phyloP scores from a whole-genome alignment of 2,329 filamentous ascomycete species.

The Podosphaera xanthii region DNA sequence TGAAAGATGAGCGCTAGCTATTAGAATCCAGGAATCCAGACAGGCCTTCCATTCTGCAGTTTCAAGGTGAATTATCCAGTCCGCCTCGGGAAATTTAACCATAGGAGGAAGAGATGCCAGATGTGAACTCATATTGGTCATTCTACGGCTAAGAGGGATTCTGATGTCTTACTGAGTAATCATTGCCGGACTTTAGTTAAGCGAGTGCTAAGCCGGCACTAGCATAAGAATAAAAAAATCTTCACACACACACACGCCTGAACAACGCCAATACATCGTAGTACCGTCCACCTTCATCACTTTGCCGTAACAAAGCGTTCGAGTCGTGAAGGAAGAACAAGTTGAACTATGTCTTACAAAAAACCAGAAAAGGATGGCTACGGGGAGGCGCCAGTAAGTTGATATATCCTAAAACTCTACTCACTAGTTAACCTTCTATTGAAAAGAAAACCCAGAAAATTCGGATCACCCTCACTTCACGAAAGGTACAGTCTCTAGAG shows the following conservation, averaged over 20 bases:
- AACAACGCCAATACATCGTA: too few species aligned
- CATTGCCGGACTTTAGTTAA: constrained; percentile 6
- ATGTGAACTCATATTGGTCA: neutral
- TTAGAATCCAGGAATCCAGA: constrained; percentile 50
- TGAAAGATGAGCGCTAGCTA: constrained; percentile 41
- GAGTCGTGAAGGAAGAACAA: constrained; percentile 49
- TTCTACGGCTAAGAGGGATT: too few species aligned
- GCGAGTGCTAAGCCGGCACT: neutral
- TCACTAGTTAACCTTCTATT: too few species aligned
- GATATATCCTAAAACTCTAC: too few species aligned
- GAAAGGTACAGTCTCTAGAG: constrained; percentile 89
- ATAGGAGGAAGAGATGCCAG: constrained; percentile 39
- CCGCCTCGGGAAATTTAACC: constrained; percentile 50
- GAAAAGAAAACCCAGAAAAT: constrained; percentile 79
- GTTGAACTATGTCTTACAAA: constrained; percentile 62
- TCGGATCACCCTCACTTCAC: constrained; percentile 89
- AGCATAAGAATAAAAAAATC: neutral
- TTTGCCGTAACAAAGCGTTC: constrained; percentile 55
- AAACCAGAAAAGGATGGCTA: constrained; percentile 80
- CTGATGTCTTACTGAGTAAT: too few species aligned
- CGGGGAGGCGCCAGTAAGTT: constrained; percentile 58
- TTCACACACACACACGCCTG: neutral
- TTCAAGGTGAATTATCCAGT: constrained; percentile 41
- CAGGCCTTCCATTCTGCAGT: constrained; percentile 56
- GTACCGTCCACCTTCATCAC: constrained; percentile 28